Evolutionary conservation across 2,329 filamentous ascomycete species (phyloP).

Genomic region (Diaporthe sp.): DNA sequence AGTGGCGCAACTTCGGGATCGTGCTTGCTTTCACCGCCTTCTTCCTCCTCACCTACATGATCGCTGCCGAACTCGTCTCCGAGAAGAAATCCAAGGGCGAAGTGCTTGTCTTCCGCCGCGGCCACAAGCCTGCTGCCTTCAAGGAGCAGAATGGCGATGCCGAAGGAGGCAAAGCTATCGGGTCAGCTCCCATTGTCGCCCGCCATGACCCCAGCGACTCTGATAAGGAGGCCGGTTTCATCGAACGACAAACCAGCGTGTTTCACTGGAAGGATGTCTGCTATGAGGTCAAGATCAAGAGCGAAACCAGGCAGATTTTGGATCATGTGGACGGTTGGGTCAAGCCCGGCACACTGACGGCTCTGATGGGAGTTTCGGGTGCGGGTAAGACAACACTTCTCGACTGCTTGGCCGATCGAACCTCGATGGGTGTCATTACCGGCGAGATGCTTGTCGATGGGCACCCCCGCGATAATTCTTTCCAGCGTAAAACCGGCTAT

Average conservation of each 20-base stretch:
- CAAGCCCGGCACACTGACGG: slow-evolving; percentile 42
- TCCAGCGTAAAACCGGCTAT: slow-evolving; percentile 78
- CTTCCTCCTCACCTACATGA: slow-evolving; percentile 73
- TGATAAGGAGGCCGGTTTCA: slow-evolving; percentile 52
- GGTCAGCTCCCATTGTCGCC: slow-evolving; percentile 62
- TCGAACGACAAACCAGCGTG: slow-evolving; percentile 41
- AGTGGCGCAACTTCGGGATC: slow-evolving; percentile 81
- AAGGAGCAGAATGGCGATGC: slow-evolving; percentile 74
- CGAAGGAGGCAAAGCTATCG: slow-evolving; percentile 64
- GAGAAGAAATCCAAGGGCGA: slow-evolving; percentile 82
- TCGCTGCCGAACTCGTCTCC: slow-evolving; percentile 76
- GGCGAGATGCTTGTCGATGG: slow-evolving; percentile 80
- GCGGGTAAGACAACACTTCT: slow-evolving; percentile 81
- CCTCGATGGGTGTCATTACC: slow-evolving; percentile 78
- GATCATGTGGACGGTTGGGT: slow-evolving; percentile 43
- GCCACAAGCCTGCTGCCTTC: slow-evolving; percentile 71
- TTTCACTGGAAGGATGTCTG: slow-evolving; percentile 43
- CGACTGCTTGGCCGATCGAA: slow-evolving; percentile 77
- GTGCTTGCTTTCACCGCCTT: slow-evolving; percentile 75
- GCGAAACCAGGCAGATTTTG: slow-evolving; percentile 40
- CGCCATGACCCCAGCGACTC: slow-evolving; percentile 55
- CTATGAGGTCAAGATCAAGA: slow-evolving; percentile 43
- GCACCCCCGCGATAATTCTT: slow-evolving; percentile 71
- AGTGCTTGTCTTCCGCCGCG: slow-evolving; percentile 80
- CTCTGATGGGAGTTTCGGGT: slow-evolving; percentile 69